These are phyloP conservation scores for Globisporangium megalacanthum DNA, from an alignment of 352 stramenopile genomes.

Conservation along the genomic window DNA sequence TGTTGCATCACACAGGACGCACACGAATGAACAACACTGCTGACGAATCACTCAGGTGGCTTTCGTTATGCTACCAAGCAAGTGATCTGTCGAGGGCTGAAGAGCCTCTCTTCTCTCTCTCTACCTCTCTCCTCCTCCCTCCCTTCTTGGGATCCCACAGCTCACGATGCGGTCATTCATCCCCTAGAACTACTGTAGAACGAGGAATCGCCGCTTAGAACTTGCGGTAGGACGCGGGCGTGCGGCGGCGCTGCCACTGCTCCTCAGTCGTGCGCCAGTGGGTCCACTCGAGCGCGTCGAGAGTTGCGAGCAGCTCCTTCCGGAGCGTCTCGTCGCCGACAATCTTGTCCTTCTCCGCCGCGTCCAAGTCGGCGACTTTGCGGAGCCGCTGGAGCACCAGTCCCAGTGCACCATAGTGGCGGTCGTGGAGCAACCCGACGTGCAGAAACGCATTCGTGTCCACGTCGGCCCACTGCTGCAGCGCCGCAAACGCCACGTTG, in stretches of 20 bases:
- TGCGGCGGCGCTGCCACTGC: constrained; percentile 55
- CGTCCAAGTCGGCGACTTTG: constrained; percentile 57
- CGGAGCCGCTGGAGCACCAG: constrained; percentile 65
- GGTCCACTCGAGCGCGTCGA: constrained; percentile 41
- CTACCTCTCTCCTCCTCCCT: too few species aligned
- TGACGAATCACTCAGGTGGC: too few species aligned
- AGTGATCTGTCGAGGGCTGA: too few species aligned
- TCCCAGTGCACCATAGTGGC: constrained; percentile 35
- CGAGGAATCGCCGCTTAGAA: constrained; percentile 28
- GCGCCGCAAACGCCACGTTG: constrained; percentile 28
- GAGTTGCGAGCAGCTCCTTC: constrained; percentile 29
- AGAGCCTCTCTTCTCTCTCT: too few species aligned
- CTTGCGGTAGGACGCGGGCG: constrained; percentile 45
- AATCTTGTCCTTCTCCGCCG: constrained; percentile 64
- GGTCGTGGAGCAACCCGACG: constrained; percentile 56
- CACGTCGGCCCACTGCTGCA: constrained; percentile 78
- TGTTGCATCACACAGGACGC: too few species aligned
- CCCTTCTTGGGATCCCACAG: too few species aligned
- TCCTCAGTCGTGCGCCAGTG: constrained; percentile 52
- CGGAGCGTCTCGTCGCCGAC: constrained; percentile 50
- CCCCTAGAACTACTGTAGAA: too few species aligned
- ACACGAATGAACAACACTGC: too few species aligned
- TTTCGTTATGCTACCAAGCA: too few species aligned
- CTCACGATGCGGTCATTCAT: too few species aligned
- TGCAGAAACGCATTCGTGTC: constrained; percentile 48